Evolutionary conservation across 371 early-diverging fungal genomes (phyloP), one percentile per base, ranked within the genome.

Genomic region (Haplosporangium sp.): DNA sequence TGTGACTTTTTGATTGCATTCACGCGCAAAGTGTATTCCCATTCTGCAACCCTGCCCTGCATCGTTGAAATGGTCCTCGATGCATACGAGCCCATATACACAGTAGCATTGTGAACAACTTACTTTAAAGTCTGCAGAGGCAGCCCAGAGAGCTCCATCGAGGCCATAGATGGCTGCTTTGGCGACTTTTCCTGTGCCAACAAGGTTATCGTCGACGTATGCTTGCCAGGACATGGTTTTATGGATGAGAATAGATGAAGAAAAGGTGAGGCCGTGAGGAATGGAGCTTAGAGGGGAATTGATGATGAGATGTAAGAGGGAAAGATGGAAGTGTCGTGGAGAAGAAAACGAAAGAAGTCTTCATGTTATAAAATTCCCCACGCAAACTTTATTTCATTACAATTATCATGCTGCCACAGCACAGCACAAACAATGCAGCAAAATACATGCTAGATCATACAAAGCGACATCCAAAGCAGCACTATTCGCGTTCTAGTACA

Each of bases 151-250:
- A 54, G 83, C 80, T 50, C 93, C 93, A 64, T 92, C 89, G 59
- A 84, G 88, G 65, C 96, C 96, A 79, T 86, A 86, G 81, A 97
- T 96, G 80, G 90, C 93, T 45, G 90, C 94, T 65, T 87, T 77
- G 66, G 73, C 40, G 52, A 96, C 88, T 66, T 90, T 87, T 41
- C 90, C 89, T 61, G 94, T 93, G 55, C 91, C 94, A 64, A 95
- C 68, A 55, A 96, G 90, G 86, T 92, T 92, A 74, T 42, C 75
- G 83, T 95, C 95, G 67, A 95, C 94, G 86, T 95, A 95, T 67
- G 86, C 74, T 86, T 95, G 92, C 94, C 94, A 95, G 74, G 91
- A 90, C 94, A 90, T 91, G 69, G 29, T 29, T 29, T 3, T 36
- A 38, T 56, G 53, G 37, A 2, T 67, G 6, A 63, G 38, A 47